Evolutionary conservation across 2,329 filamentous ascomycete genomes (phyloP).

Genomic region (Colletotrichum orbiculare): DNA sequence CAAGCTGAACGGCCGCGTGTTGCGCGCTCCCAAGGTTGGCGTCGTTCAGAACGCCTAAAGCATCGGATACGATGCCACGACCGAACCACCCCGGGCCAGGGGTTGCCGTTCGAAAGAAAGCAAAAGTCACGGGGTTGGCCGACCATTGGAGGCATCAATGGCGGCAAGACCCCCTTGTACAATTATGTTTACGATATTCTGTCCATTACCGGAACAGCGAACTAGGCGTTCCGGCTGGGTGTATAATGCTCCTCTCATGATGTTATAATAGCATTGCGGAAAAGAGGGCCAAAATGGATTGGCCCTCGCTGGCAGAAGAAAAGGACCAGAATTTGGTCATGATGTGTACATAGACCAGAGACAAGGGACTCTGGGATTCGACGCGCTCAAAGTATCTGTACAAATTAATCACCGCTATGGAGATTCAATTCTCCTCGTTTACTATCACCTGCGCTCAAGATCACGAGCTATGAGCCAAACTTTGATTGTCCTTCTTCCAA

Average conservation of each 20-base stretch:
- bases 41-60: slow-evolving; percentile 83
- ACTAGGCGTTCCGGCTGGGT: slow-evolving; percentile 43
- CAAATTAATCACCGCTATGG: slow-evolving; percentile 33
- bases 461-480: not conserved
- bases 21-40: slow-evolving; percentile 95
- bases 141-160: slow-evolving; percentile 12
- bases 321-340: slow-evolving; percentile 30
- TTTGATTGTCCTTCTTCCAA: too few relatives aligned
- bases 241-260: slow-evolving; percentile 62
- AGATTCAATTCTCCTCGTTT: slow-evolving; percentile 26
- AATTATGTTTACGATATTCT: slow-evolving; percentile 42
- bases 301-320: slow-evolving; percentile 30
- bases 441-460: not conserved
- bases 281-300: slow-evolving; percentile 27
- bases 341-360: slow-evolving; percentile 28
- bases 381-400: slow-evolving; percentile 24
- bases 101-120: not conserved
- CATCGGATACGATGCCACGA: not conserved
- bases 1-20: slow-evolving; percentile 87
- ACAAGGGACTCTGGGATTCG: slow-evolving; percentile 14
- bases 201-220: slow-evolving; percentile 36
- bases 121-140: slow-evolving; percentile 12
- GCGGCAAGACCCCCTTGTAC: slow-evolving; percentile 44
- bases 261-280: slow-evolving; percentile 40
- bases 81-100: slow-evolving; percentile 1